phyloP scores from a whole-genome alignment of 2,329 filamentous ascomycete species.

The Plectosphaerella cucumerina region DNA sequence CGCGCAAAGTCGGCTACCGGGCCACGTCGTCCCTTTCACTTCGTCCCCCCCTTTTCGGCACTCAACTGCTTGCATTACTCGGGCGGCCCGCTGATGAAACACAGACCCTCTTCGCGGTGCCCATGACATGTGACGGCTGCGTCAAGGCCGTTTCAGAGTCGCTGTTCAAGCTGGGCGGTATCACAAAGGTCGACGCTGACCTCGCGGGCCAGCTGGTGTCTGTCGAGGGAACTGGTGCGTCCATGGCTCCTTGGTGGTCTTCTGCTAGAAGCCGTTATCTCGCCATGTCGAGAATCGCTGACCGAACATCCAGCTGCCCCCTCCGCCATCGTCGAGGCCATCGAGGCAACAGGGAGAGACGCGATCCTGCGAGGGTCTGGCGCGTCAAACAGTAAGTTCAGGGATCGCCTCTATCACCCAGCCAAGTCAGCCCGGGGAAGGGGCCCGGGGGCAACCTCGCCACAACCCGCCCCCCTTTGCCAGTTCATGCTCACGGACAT shows the following conservation, averaged over 20 bases:
- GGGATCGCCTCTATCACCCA: neutral
- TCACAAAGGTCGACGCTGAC: constrained; percentile 78
- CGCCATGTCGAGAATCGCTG: neutral
- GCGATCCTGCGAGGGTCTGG: constrained; percentile 91
- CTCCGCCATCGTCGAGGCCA: constrained; percentile 82
- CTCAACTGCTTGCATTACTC: constrained; percentile 9
- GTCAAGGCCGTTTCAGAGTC: constrained; percentile 80
- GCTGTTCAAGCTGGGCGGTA: constrained; percentile 71
- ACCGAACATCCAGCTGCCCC: constrained; percentile 61
- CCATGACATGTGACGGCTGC: constrained; percentile 86
- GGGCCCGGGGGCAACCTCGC: too few species aligned
- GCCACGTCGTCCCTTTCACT: neutral
- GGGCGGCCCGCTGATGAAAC: constrained; percentile 27
- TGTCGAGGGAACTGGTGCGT: constrained; percentile 74
- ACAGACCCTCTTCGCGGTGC: constrained; percentile 91
- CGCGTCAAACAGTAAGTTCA: constrained; percentile 69
- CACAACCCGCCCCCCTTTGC: neutral
- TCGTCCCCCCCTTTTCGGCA: neutral
- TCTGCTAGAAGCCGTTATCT: neutral
- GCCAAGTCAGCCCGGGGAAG: too few species aligned
- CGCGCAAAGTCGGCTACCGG: neutral
- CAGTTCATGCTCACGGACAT: neutral
- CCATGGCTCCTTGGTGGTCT: neutral
- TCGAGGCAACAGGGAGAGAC: constrained; percentile 86
- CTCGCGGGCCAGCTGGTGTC: constrained; percentile 79